Percentiles rank a stretch among this genome's conserved stretches.
These are phyloP conservation scores for Suillus spraguei DNA, from an alignment of 768 basidiomycete species.

Conservation along the genomic window DNA sequence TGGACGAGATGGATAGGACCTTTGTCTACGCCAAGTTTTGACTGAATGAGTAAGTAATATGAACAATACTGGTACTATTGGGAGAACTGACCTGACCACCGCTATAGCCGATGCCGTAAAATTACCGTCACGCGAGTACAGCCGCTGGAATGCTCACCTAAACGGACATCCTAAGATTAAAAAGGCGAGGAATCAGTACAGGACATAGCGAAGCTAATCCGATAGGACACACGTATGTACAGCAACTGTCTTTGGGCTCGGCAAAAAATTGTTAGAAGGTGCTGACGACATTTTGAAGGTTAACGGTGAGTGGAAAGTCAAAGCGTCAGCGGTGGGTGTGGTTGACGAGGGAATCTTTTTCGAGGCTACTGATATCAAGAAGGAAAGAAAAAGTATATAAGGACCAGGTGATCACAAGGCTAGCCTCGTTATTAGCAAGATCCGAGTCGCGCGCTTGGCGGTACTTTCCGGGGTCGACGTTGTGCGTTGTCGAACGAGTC, in stretches of 20 bases:
- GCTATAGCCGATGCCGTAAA: constrained; percentile 21
- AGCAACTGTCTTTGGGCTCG: constrained; percentile 74
- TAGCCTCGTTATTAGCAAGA: too few species aligned
- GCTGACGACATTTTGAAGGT: neutral
- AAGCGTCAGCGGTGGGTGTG: too few species aligned
- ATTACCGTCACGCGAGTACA: neutral
- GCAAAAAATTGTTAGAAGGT: constrained; percentile 31
- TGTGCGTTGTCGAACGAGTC: neutral
- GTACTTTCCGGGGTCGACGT: constrained; percentile 3
- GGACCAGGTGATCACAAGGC: too few species aligned
- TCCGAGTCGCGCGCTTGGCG: too few species aligned
- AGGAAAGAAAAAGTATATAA: too few species aligned
- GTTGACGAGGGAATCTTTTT: too few species aligned
- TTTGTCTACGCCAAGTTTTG: constrained; percentile 78
- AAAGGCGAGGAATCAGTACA: constrained; percentile 15
- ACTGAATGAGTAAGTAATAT: constrained; percentile 42
- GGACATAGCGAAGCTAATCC: neutral
- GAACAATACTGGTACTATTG: neutral
- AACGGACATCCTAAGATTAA: constrained; percentile 93
- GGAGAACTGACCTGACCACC: constrained; percentile 33
- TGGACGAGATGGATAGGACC: constrained; percentile 89
- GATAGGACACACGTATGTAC: too few species aligned
- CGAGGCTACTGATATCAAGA: too few species aligned
- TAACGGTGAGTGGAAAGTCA: neutral
- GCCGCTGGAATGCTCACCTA: constrained; percentile 56